phyloP scores from a whole-genome alignment of 2,329 filamentous ascomycete genomes.

The Leptographium wingfieldii region DNA sequence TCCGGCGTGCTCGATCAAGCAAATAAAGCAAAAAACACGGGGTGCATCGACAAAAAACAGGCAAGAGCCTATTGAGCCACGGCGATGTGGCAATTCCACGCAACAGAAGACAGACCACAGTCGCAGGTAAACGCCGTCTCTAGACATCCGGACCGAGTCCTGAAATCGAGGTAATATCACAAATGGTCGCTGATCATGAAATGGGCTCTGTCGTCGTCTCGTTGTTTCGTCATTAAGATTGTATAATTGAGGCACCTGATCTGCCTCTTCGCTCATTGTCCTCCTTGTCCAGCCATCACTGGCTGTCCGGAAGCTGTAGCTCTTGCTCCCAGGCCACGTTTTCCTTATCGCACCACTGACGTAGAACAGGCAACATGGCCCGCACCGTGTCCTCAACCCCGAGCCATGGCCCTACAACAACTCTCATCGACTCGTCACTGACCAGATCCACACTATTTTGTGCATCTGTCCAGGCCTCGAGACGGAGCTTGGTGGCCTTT shows the following conservation, averaged over 20 bases:
- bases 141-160: not conserved
- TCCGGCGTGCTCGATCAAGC: not conserved
- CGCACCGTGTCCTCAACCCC: slow-evolving; percentile 30
- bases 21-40: not conserved
- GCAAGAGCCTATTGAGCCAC: not conserved
- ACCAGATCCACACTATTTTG: slow-evolving; percentile 17
- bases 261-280: not conserved
- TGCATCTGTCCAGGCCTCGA: slow-evolving; percentile 21
- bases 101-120: not conserved
- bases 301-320: slow-evolving; percentile 6
- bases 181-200: not conserved
- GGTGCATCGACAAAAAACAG: not conserved
- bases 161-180: not conserved
- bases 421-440: slow-evolving; percentile 16
- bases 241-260: not conserved
- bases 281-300: not conserved
- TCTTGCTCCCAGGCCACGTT: slow-evolving; percentile 28
- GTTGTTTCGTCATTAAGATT: not conserved
- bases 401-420: slow-evolving; percentile 28
- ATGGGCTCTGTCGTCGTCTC: not conserved
- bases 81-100: not conserved
- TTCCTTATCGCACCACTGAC: slow-evolving; percentile 31
- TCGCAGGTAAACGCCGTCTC: not conserved
- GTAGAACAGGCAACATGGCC: slow-evolving; percentile 26
- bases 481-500: slow-evolving; percentile 14